Conservation (phyloP, 768 basidiomycete genomes). For the Boletus reticuloceps region DNA sequence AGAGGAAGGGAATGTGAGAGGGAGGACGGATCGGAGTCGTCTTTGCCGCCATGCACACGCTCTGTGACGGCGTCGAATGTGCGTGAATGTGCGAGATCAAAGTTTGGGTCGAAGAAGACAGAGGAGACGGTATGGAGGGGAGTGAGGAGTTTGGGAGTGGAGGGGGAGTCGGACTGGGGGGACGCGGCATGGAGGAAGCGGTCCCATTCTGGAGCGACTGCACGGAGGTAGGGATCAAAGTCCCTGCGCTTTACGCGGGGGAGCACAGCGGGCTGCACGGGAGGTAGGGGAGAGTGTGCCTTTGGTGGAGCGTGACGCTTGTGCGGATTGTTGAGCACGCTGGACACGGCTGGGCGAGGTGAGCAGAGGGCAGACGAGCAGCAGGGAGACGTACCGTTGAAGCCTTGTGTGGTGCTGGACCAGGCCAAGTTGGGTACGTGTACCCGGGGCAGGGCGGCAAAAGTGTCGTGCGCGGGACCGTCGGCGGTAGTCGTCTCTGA, state of each 20-base stretch:
- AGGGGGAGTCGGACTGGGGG: slow-evolving; percentile 25
- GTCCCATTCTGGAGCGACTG: slow-evolving; percentile 75
- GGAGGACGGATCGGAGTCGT: slow-evolving; percentile 52
- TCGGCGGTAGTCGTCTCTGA: slow-evolving; percentile 76
- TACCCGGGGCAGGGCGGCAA: slow-evolving; percentile 41
- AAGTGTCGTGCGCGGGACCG: slow-evolving; percentile 56
- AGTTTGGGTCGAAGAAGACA: slow-evolving; percentile 75
- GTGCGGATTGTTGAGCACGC: slow-evolving; percentile 88
- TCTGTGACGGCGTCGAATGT: slow-evolving; percentile 80
- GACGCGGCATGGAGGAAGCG: slow-evolving; percentile 53
- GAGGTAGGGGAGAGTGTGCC: slow-evolving; percentile 75
- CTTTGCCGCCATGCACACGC: slow-evolving; percentile 39
- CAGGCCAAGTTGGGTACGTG: slow-evolving; percentile 49
- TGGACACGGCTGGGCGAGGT: slow-evolving; percentile 76
- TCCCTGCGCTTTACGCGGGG: slow-evolving; percentile 80
- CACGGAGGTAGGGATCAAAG: slow-evolving; percentile 78
- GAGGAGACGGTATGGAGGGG: slow-evolving; percentile 73
- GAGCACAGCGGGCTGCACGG: slow-evolving; percentile 68
- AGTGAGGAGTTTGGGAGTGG: slow-evolving; percentile 47
- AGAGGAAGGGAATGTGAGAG: slow-evolving; percentile 69
- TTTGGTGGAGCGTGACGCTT: slow-evolving; percentile 84
- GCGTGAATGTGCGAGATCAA: slow-evolving; percentile 78
- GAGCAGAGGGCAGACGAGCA: not conserved
- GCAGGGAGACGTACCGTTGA: slow-evolving; percentile 65
- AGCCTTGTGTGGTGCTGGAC: slow-evolving; percentile 82